phyloP scores from a whole-genome alignment of 2,329 filamentous ascomycete species.

The Biscogniauxia sp. region DNA sequence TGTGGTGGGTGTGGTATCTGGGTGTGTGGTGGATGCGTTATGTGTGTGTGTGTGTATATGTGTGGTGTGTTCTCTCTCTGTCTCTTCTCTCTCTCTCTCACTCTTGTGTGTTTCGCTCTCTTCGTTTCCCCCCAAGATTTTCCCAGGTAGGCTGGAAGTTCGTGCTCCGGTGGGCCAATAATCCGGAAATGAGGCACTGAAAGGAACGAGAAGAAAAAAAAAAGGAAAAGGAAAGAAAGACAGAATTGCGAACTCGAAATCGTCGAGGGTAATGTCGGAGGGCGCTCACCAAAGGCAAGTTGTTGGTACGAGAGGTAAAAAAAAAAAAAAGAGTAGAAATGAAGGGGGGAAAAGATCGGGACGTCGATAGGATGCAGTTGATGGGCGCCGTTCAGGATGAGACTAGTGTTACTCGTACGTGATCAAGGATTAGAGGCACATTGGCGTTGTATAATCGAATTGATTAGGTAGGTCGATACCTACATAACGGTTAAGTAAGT shows the following conservation, averaged over 20 bases:
- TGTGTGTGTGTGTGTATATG: not conserved
- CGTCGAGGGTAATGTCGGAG: not conserved
- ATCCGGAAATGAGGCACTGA: not conserved
- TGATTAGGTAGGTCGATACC: not conserved
- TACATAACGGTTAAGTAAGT: too few species aligned
- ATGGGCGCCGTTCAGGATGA: conserved; percentile 6
- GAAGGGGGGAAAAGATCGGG: not conserved
- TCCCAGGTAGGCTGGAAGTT: conserved; percentile 15
- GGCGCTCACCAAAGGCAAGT: too few species aligned
- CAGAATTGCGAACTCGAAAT: not conserved
- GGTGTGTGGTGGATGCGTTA: too few species aligned
- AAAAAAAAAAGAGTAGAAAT: not conserved
- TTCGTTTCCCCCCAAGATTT: conserved; percentile 16
- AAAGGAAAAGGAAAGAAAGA: not conserved
- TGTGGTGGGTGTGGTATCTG: too few species aligned
- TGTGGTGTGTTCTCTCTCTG: not conserved
- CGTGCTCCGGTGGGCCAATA: conserved; percentile 9
- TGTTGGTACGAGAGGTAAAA: not conserved
- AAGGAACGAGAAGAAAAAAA: not conserved
- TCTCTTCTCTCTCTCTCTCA: conserved; percentile 8
- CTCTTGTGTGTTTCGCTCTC: not conserved
- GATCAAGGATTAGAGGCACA: not conserved
- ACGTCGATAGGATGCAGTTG: conserved; percentile 1
- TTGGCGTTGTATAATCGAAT: not conserved
- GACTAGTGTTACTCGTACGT: conserved; percentile 11